A percentile compares a stretch with the other conserved stretches of the same genome.
phyloP scores from a whole-genome alignment of 768 basidiomycete genomes.

The Amanita fuliginea region DNA sequence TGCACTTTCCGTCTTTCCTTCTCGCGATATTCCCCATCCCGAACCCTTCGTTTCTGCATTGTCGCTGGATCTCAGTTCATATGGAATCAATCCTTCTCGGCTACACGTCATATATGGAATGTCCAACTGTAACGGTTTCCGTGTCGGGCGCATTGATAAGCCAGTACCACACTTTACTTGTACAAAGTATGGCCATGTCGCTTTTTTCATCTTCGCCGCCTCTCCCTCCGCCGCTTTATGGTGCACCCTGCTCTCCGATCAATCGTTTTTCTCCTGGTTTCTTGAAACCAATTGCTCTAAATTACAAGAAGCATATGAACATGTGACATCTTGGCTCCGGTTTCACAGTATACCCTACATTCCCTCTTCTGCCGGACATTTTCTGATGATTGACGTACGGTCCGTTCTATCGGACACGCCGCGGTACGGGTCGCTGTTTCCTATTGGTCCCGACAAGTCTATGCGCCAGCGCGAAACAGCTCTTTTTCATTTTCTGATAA shows the following conservation, averaged over 20 bases:
- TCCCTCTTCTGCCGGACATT: conserved; percentile 10
- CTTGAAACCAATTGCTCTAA: conserved; percentile 10
- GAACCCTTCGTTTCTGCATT: conserved; percentile 12
- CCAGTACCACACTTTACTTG: conserved; percentile 6
- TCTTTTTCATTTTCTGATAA: not conserved
- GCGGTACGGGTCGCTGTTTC: not conserved
- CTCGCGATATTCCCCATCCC: conserved; percentile 7
- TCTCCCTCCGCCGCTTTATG: conserved; percentile 14
- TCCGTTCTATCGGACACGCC: conserved; percentile 3
- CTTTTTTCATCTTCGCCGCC: conserved; percentile 12
- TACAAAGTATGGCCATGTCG: conserved; percentile 10
- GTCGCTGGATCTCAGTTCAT: conserved; percentile 11
- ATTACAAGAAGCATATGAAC: conserved; percentile 13
- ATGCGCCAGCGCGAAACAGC: conserved; percentile 5
- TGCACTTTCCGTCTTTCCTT: conserved; percentile 14
- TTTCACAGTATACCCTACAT: conserved; percentile 12
- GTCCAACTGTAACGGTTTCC: conserved; percentile 18
- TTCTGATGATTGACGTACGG: conserved; percentile 11
- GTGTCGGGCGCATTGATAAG: conserved; percentile 15
- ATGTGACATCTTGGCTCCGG: conserved; percentile 13
- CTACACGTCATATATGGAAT: conserved; percentile 19
- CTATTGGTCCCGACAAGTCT: not conserved
- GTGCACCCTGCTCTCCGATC: conserved; percentile 14
- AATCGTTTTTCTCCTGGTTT: conserved; percentile 10
- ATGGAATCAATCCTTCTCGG: conserved; percentile 12